phyloP scores from a whole-genome alignment of 2,329 filamentous ascomycete species.

The Neurospora sp. region DNA sequence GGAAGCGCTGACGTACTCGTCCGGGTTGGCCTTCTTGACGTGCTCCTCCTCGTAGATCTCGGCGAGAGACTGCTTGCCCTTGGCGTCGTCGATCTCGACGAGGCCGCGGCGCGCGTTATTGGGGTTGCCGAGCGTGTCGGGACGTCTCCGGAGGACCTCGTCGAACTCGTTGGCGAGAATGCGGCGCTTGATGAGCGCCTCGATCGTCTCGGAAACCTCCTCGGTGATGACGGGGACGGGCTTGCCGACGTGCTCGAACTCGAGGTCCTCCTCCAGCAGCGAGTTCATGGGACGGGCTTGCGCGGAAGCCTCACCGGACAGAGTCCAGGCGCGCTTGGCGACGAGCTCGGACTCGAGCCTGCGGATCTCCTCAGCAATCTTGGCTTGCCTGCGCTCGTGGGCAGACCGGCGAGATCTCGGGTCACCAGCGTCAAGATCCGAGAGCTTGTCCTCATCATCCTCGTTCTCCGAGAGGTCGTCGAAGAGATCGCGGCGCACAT shows the following conservation, averaged over 20 bases:
- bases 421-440: slow-evolving; percentile 58
- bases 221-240: slow-evolving; percentile 89
- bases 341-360: slow-evolving; percentile 83
- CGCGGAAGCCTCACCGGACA: slow-evolving; percentile 79
- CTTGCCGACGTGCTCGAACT: slow-evolving; percentile 92
- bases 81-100: slow-evolving; percentile 76
- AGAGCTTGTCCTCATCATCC: slow-evolving; percentile 55
- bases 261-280: slow-evolving; percentile 84
- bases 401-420: slow-evolving; percentile 67
- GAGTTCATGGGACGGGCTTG: slow-evolving; percentile 81
- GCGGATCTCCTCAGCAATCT: slow-evolving; percentile 81
- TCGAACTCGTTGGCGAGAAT: slow-evolving; percentile 89
- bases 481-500: slow-evolving; percentile 84
- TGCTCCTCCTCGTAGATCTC: slow-evolving; percentile 95
- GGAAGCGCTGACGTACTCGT: slow-evolving; percentile 67
- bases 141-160: slow-evolving; percentile 74
- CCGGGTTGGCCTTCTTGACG: slow-evolving; percentile 65
- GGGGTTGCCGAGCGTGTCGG: slow-evolving; percentile 58
- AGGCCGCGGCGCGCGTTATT: slow-evolving; percentile 57
- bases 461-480: slow-evolving; percentile 62
- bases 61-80: slow-evolving; percentile 77
- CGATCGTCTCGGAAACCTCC: slow-evolving; percentile 82
- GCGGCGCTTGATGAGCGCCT: slow-evolving; percentile 86
- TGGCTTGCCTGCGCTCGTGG: slow-evolving; percentile 79
- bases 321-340: slow-evolving; percentile 81